phyloP scores from a whole-genome alignment of 208 protist species.

The Crithidia brevicula region DNA sequence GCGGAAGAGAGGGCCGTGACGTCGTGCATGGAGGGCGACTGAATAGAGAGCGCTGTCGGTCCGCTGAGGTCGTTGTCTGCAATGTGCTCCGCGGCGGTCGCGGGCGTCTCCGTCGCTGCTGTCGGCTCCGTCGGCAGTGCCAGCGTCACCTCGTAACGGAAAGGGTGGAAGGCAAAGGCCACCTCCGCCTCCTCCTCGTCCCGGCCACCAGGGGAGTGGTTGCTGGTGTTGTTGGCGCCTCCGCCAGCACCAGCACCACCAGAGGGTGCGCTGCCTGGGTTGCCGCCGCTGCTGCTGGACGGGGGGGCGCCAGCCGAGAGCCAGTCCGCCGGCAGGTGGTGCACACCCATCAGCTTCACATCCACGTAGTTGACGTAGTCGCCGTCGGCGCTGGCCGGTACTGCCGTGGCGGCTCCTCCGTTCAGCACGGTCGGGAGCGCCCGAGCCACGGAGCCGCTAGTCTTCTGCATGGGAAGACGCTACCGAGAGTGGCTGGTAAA shows the following conservation, averaged over 20 bases:
- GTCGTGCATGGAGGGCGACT: background rate
- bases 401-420: background rate
- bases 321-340: slow-evolving; percentile 70
- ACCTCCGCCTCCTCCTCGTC: slow-evolving; percentile 27
- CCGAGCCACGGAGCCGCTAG: background rate
- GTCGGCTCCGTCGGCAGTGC: slow-evolving; percentile 2
- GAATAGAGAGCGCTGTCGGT: background rate
- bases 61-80: background rate
- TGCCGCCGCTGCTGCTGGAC: background rate
- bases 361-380: slow-evolving; percentile 80
- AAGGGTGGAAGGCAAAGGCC: slow-evolving; percentile 54
- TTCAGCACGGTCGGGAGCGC: slow-evolving; percentile 1
- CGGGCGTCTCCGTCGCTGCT: background rate
- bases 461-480: background rate
- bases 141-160: slow-evolving; percentile 60
- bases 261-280: background rate
- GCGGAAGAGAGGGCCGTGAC: no score
- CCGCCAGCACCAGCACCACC: background rate
- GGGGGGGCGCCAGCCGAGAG: slow-evolving; percentile 27
- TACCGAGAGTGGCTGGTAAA: no score
- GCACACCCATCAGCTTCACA: slow-evolving; percentile 66
- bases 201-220: background rate
- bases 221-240: background rate
- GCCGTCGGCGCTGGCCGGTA: background rate
- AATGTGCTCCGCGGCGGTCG: background rate